A percentile compares a stretch with the other conserved stretches of the same genome.
Conservation (phyloP, 805 yeast species). For the Cyberlindnera euphorbiiphila region DNA sequence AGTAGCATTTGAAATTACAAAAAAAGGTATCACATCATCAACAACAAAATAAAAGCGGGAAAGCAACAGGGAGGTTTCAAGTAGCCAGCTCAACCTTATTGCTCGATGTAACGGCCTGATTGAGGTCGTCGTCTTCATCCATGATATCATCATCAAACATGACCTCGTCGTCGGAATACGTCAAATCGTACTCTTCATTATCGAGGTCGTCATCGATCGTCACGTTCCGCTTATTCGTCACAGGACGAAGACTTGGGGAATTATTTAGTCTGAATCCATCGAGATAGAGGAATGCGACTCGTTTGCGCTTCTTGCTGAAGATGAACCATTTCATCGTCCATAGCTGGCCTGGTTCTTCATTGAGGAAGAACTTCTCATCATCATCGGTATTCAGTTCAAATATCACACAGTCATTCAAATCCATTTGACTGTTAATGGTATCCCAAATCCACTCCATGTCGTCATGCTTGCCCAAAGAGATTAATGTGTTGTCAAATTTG, state of each 20-base stretch:
- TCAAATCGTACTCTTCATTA: constrained; percentile 44
- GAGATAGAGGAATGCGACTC: constrained; percentile 83
- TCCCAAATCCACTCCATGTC: constrained; percentile 77
- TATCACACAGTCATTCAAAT: constrained; percentile 48
- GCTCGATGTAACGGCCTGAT: constrained; percentile 4
- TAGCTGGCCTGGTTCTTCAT: constrained; percentile 26
- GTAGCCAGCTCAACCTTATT: constrained; percentile 10
- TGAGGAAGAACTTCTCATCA: constrained; percentile 23
- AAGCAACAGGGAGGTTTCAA: constrained; percentile 1
- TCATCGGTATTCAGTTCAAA: constrained; percentile 54
- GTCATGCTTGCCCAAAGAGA: constrained; percentile 56
- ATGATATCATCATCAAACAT: constrained; percentile 23
- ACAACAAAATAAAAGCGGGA: not conserved
- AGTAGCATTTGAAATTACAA: constrained; percentile 26
- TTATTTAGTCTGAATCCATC: constrained; percentile 45
- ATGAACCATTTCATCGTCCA: constrained; percentile 78
- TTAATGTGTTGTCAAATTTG: constrained; percentile 72
- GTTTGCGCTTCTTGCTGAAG: constrained; percentile 83
- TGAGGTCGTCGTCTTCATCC: constrained; percentile 28
- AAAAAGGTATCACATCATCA: constrained; percentile 15
- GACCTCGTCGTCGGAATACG: constrained; percentile 36
- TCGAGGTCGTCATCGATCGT: constrained; percentile 37
- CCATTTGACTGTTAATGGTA: constrained; percentile 78
- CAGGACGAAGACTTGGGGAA: constrained; percentile 35
- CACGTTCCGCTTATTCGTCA: constrained; percentile 24